A percentile compares a stretch with the other conserved stretches of the same genome.
phyloP scores from a whole-genome alignment of 2,329 filamentous ascomycete genomes.

The Clonostachys byssicola region DNA sequence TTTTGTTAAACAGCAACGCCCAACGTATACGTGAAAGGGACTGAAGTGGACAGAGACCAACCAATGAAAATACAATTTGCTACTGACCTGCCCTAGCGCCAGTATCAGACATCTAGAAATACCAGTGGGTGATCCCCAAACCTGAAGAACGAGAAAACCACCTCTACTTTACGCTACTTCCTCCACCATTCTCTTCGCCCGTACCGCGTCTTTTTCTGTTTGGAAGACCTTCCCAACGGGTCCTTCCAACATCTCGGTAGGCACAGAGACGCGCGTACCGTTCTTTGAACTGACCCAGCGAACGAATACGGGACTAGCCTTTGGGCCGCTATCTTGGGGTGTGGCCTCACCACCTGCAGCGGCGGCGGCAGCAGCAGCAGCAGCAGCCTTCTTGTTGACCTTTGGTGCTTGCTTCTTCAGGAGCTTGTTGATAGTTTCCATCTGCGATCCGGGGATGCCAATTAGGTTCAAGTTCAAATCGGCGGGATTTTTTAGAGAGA shows the following conservation, averaged over 20 bases:
- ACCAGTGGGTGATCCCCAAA: too few relatives aligned
- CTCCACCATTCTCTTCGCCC: slow-evolving; percentile 46
- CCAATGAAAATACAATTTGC: too few relatives aligned
- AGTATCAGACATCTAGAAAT: too few relatives aligned
- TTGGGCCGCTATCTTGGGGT: slow-evolving; percentile 40
- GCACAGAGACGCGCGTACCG: slow-evolving; percentile 60
- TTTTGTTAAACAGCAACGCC: too few relatives aligned
- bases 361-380: slow-evolving; percentile 14
- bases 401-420: slow-evolving; percentile 84
- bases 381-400: slow-evolving; percentile 50
- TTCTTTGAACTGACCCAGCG: slow-evolving; percentile 67
- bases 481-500: too few relatives aligned
- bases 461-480: too few relatives aligned
- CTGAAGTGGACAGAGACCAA: too few relatives aligned
- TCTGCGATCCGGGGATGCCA: slow-evolving; percentile 38
- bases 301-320: slow-evolving; percentile 57
- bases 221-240: slow-evolving; percentile 59
- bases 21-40: too few relatives aligned
- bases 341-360: slow-evolving; percentile 38
- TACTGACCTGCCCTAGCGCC: too few relatives aligned
- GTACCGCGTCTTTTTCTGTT: slow-evolving; percentile 16
- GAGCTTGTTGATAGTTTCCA: slow-evolving; percentile 88
- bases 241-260: slow-evolving; percentile 62
- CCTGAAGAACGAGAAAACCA: too few relatives aligned
- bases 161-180: slow-evolving; percentile 32